Evolutionary conservation across 1,284 basidiomycete genomes (phyloP).

Genomic region (Porodaedalea pini): DNA sequence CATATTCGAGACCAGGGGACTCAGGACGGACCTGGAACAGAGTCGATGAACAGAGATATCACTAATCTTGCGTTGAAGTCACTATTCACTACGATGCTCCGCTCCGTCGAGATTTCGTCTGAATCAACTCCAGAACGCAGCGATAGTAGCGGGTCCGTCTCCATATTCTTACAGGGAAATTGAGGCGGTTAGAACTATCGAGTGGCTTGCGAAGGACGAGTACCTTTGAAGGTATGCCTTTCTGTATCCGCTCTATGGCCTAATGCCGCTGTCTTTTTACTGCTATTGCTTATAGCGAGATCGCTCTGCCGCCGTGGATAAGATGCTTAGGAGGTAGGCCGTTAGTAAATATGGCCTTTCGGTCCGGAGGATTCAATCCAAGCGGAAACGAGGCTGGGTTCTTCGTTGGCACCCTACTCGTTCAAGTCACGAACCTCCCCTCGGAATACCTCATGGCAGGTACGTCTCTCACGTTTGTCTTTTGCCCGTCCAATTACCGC

Average conservation of each 20-base stretch:
- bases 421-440: not conserved
- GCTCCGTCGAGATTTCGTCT: not conserved
- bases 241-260: not conserved
- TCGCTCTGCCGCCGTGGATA: not conserved
- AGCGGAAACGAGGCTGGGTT: constrained; percentile 11
- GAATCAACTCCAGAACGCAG: not conserved
- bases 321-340: not conserved
- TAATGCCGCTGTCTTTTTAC: not conserved
- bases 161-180: not conserved
- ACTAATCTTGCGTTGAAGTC: constrained; percentile 38
- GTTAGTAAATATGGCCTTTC: not conserved
- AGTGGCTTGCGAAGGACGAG: not conserved
- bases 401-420: not conserved
- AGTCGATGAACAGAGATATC: constrained; percentile 47
- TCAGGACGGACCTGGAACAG: constrained; percentile 49
- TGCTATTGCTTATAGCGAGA: not conserved
- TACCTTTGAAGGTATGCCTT: not conserved
- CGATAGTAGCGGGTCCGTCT: constrained; percentile 13
- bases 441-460: constrained; percentile 7
- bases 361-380: constrained; percentile 16
- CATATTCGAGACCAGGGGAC: not conserved
- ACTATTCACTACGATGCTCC: not conserved
- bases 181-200: not conserved
- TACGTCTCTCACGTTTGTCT: constrained; percentile 3
- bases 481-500: not conserved